Conservation (phyloP, 345 rosid species). For the Sisymbrium altissimum region DNA sequence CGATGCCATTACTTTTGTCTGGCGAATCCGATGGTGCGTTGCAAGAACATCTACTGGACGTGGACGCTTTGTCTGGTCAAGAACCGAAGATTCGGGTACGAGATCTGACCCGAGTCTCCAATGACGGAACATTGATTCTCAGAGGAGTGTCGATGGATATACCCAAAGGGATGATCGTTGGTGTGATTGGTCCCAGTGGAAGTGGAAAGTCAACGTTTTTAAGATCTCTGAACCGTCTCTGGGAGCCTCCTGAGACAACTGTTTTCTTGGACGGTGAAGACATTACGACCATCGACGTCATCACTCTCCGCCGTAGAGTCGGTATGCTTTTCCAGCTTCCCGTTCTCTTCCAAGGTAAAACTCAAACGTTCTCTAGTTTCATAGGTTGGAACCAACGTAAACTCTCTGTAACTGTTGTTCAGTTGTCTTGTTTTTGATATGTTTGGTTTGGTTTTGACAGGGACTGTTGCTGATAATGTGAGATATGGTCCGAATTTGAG, state of each 20-base stretch:
- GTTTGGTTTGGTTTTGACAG: constrained; percentile 31
- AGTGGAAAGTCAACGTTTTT: constrained; percentile 87
- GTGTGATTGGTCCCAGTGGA: constrained; percentile 95
- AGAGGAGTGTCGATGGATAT: constrained; percentile 51
- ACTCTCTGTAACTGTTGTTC: not conserved
- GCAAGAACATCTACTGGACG: constrained; percentile 44
- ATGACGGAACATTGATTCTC: constrained; percentile 51
- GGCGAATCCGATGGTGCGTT: constrained; percentile 27
- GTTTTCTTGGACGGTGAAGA: constrained; percentile 74
- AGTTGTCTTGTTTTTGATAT: not conserved
- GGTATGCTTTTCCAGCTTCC: constrained; percentile 98
- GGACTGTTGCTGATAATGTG: constrained; percentile 77
- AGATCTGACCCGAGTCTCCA: constrained; percentile 46
- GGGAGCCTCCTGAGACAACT: constrained; percentile 74
- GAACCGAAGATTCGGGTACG: constrained; percentile 47
- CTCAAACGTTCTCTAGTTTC: constrained; percentile 66
- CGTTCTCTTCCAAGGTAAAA: constrained; percentile 83
- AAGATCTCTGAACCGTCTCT: constrained; percentile 74
- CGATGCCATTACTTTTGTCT: constrained; percentile 15
- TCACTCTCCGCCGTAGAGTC: constrained; percentile 72
- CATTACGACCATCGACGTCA: constrained; percentile 58
- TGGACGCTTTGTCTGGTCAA: not conserved
- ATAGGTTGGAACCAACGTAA: constrained; percentile 45
- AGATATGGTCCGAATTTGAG: constrained; percentile 74
- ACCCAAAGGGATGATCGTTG: constrained; percentile 60